These are phyloP conservation scores for Heteromeles arbutifolia DNA, from an alignment of 306 rosid species.

Conservation along the genomic window DNA sequence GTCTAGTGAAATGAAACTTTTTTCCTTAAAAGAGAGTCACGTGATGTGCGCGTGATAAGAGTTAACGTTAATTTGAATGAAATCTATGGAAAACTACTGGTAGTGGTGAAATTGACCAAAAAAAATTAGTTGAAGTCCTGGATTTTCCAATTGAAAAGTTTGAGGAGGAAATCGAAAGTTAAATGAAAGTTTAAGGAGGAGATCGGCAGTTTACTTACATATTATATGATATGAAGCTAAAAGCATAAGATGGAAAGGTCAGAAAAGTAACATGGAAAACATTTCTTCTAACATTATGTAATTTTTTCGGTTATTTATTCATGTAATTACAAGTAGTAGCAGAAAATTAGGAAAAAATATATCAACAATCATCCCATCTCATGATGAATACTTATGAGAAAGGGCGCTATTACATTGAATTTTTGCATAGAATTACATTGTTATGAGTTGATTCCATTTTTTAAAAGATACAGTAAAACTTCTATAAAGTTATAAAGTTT, in stretches of 20 bases:
- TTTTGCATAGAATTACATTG: not conserved
- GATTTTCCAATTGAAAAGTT: too few relatives aligned
- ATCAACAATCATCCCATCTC: not conserved
- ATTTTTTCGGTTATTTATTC: not conserved
- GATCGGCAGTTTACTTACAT: too few relatives aligned
- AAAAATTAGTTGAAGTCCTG: too few relatives aligned
- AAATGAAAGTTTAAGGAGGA: too few relatives aligned
- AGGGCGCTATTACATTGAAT: not conserved
- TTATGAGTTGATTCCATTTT: not conserved
- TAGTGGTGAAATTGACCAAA: too few relatives aligned
- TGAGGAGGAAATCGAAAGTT: too few relatives aligned
- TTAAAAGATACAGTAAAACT: not conserved
- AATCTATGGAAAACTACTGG: too few relatives aligned
- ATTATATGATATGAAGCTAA: not conserved
- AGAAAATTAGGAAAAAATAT: not conserved
- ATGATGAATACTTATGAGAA: not conserved
- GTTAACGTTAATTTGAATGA: too few relatives aligned
- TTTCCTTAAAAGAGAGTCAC: too few relatives aligned
- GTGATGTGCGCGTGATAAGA: too few relatives aligned
- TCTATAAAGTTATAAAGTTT: too few relatives aligned
- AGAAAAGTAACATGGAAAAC: not conserved
- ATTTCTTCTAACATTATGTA: not conserved
- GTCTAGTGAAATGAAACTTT: too few relatives aligned
- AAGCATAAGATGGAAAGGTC: not conserved
- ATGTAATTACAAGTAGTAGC: not conserved